A percentile compares a stretch with the other conserved stretches of the same genome.
phyloP scores from a whole-genome alignment of 2,329 filamentous ascomycete species.

The Fusarium hainanense region DNA sequence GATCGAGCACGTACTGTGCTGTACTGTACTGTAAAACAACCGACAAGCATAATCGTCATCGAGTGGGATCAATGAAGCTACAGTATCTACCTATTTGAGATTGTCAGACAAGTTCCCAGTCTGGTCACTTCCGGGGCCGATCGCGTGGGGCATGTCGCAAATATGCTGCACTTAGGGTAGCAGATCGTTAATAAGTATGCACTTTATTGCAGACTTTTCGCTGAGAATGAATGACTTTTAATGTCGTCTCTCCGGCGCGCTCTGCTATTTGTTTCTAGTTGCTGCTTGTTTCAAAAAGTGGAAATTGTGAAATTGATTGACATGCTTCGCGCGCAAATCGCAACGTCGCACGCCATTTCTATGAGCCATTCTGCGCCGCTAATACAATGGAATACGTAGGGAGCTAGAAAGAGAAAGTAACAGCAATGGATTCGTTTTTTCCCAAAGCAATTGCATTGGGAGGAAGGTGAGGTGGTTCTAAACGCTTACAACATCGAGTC shows the following conservation, averaged over 20 bases:
- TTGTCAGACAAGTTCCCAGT: conserved; percentile 33
- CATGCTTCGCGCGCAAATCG: conserved; percentile 31
- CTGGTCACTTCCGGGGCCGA: conserved; percentile 29
- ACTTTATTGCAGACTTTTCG: conserved; percentile 8
- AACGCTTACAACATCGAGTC: conserved; percentile 8
- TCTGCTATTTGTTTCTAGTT: conserved; percentile 15
- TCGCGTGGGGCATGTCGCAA: conserved; percentile 34
- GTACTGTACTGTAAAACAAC: background rate
- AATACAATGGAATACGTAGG: background rate
- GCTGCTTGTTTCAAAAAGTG: conserved; percentile 4
- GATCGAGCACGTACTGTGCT: background rate
- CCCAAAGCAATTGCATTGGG: conserved; percentile 15
- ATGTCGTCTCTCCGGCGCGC: conserved; percentile 7
- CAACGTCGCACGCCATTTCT: conserved; percentile 3
- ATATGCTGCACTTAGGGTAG: conserved; percentile 16
- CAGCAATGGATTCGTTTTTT: background rate
- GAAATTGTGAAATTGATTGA: conserved; percentile 33
- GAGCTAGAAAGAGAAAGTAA: conserved; percentile 10
- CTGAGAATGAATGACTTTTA: conserved; percentile 12
- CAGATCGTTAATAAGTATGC: conserved; percentile 27
- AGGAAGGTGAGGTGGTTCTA: background rate
- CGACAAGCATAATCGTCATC: conserved; percentile 29
- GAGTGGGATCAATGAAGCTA: conserved; percentile 29
- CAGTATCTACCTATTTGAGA: conserved; percentile 10
- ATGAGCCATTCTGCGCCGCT: background rate